Base-by-base conservation (phyloP, 164 flowering plant genomes). In the Nelumbo lutea region DNA sequence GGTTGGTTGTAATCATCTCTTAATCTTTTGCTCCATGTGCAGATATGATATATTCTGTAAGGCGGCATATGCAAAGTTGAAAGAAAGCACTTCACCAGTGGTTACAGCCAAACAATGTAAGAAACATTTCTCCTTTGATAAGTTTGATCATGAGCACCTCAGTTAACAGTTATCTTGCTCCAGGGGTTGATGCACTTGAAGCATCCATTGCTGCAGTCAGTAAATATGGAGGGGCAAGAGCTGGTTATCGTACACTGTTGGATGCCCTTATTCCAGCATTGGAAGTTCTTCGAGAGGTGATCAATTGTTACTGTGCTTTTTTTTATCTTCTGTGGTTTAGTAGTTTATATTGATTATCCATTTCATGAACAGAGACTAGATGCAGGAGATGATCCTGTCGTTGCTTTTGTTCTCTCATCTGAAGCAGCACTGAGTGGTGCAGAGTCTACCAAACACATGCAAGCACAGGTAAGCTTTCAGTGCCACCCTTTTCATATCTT, bases 231-330 rank as follows among this genome's bases (percentile, higher is more conserved):
- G 97, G 97, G 59, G 98, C 98, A 27, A 81, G 59, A 61, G 88
- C 88, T 41, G 98, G 98, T 56, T 91, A 83, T 67, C 88, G 98
- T 14, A 94, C 98, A 61, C 43, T 94, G 77, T 75, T 94, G 70
- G 98, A 94, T 82, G 97, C 97, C 40, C 88, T 94, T 68, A 90
- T 94, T 78, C 98, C 98, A 61, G 98, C 98, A 11, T 81, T 80
- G 0, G 63, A 65, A 68, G 86, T 83, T 73, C 95, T 94, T 73
- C 77, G 77, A 67, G 88, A 90, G 96, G 98, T 91, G 55, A 50
- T 62, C 6, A 42, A 43, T 46, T 8, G 14, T 57, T 10, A 13
- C 10, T 38, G 55, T 44, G 1, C 61, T 67, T 57, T 27, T 13
- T 40, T 6, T 61, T 57, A 1, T 13, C 46, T 58, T 50, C 8